phyloP scores from a whole-genome alignment of 2,329 filamentous ascomycete genomes.

The Lasiodiplodia theobromae region DNA sequence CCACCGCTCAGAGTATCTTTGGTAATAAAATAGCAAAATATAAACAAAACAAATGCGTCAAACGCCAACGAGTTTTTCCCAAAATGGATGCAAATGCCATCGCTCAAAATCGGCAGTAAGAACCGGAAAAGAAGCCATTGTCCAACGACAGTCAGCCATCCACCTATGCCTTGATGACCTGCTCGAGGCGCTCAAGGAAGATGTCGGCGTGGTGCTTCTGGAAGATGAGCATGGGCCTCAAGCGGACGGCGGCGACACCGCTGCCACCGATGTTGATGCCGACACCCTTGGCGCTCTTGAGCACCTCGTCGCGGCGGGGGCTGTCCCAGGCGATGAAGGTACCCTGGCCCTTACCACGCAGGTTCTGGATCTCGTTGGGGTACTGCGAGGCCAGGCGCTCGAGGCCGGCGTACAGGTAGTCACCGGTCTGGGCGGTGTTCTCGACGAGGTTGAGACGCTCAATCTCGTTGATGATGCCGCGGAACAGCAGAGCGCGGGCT shows the following conservation, averaged over 20 bases:
- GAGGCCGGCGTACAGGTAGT: conserved; percentile 77
- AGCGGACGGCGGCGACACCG: conserved; percentile 75
- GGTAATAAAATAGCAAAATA: neutral
- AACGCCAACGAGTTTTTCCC: conserved; percentile 8
- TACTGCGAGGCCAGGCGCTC: conserved; percentile 72
- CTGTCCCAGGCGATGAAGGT: conserved; percentile 95
- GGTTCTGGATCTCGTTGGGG: conserved; percentile 79
- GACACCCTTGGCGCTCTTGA: conserved; percentile 77
- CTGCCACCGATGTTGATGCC: conserved; percentile 90
- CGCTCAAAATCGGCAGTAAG: conserved; percentile 6
- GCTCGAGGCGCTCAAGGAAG: conserved; percentile 78
- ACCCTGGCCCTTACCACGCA: conserved; percentile 85
- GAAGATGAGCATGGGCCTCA: conserved; percentile 91
- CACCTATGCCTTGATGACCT: conserved; percentile 64
- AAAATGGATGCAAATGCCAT: conserved; percentile 8
- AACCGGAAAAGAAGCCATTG: neutral
- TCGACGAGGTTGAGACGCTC: conserved; percentile 77
- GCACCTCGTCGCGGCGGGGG: conserved; percentile 78
- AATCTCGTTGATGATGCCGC: conserved; percentile 83
- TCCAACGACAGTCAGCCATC: neutral
- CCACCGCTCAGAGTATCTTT: conserved; percentile 8
- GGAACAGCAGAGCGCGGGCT: conserved; percentile 82
- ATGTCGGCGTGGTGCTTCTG: conserved; percentile 91
- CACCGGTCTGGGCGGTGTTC: conserved; percentile 78
- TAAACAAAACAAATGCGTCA: neutral